Conservation (phyloP, 305 asterid species). For the Solanum hybrid region DNA sequence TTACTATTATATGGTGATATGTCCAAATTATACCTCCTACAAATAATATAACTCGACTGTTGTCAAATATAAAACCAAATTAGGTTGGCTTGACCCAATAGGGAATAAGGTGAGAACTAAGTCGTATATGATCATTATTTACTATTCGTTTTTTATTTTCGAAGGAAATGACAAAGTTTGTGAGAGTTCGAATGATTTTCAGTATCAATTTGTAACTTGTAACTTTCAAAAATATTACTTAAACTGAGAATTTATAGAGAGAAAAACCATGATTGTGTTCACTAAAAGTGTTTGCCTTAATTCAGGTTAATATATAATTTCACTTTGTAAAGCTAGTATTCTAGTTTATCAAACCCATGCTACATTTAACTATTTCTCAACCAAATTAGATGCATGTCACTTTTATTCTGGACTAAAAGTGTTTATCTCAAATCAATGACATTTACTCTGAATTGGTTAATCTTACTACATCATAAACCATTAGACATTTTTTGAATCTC, state of each 20-base stretch:
- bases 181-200: neutral
- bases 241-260: neutral
- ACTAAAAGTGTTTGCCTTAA: neutral
- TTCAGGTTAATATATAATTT: neutral
- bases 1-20: neutral
- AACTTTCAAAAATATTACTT: neutral
- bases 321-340: neutral
- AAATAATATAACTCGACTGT: neutral
- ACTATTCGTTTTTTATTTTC: neutral
- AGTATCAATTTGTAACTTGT: neutral
- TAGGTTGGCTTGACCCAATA: neutral
- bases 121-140: neutral
- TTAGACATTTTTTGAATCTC: neutral
- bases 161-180: neutral
- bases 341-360: neutral
- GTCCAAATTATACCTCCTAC: neutral
- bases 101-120: neutral
- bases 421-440: neutral
- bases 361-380: neutral
- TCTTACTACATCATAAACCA: neutral
- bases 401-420: neutral
- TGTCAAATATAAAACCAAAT: neutral
- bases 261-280: neutral
- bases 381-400: neutral
- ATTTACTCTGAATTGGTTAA: neutral